Conservation (phyloP, 2,329 filamentous ascomycete species). For the Zymoseptoria tritici region DNA sequence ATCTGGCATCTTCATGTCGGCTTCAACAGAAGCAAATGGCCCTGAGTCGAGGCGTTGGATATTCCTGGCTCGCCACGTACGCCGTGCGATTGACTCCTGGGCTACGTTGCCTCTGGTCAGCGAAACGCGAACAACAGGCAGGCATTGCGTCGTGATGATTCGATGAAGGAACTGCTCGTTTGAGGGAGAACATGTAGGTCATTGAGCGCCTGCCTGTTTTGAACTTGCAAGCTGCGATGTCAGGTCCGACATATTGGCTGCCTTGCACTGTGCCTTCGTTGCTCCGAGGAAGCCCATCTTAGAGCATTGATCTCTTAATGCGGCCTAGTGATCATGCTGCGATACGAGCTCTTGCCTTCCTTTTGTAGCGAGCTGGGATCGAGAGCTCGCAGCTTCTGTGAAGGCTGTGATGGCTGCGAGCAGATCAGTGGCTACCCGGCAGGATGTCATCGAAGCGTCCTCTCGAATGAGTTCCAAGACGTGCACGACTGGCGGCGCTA, state of each 20-base stretch:
- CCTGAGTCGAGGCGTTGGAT: neutral
- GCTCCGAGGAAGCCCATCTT: neutral
- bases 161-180: neutral
- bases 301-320: neutral
- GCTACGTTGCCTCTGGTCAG: neutral
- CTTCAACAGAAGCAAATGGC: neutral
- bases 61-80: neutral
- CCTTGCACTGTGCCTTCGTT: neutral
- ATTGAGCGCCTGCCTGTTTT: neutral
- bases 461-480: neutral
- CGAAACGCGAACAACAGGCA: neutral
- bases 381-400: too few relatives aligned
- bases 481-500: too few relatives aligned
- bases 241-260: neutral
- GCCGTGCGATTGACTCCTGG: neutral
- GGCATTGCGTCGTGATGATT: neutral
- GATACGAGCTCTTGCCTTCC: too few relatives aligned
- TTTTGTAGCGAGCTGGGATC: too few relatives aligned
- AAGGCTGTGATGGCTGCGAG: neutral
- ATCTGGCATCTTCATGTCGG: neutral
- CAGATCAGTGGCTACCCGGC: neutral
- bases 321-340: neutral
- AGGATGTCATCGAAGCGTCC: too few relatives aligned
- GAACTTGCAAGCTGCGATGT: neutral
- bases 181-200: neutral